phyloP scores from a whole-genome alignment of 768 basidiomycete genomes.

The Lentinula boryana region DNA sequence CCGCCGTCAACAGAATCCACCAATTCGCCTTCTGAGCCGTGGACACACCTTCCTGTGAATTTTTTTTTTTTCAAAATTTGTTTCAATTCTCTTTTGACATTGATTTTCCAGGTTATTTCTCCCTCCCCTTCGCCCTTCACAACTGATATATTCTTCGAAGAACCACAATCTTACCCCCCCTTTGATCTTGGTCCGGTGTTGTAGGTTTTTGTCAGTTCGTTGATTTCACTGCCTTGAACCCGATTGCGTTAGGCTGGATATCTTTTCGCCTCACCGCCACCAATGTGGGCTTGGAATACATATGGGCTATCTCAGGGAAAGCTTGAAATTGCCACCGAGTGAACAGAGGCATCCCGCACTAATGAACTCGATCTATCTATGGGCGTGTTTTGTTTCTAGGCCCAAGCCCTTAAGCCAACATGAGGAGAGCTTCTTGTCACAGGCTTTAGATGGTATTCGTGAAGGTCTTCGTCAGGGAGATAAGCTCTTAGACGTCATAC shows the following conservation, averaged over 20 bases:
- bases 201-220: constrained; percentile 32
- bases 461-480: constrained; percentile 54
- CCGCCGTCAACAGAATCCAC: constrained; percentile 28
- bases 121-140: constrained; percentile 46
- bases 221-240: constrained; percentile 7
- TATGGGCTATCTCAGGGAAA: constrained; percentile 59
- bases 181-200: constrained; percentile 62
- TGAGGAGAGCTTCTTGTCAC: constrained; percentile 65
- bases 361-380: constrained; percentile 77
- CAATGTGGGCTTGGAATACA: constrained; percentile 71
- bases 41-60: constrained; percentile 33
- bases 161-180: constrained; percentile 42
- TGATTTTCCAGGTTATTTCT: constrained; percentile 27
- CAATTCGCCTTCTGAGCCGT: constrained; percentile 46
- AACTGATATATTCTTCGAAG: constrained; percentile 44
- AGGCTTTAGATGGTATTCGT: constrained; percentile 55
- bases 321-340: constrained; percentile 41
- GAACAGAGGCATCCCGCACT: constrained; percentile 73
- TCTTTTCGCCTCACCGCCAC: constrained; percentile 69
- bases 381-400: constrained; percentile 77
- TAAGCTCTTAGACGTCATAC: constrained; percentile 64
- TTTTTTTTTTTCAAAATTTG: constrained; percentile 6
- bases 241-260: constrained; percentile 49
- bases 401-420: constrained; percentile 65
- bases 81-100: not conserved